Evolutionary conservation across 169 alveolate species (phyloP), one percentile per base, ranked within the genome.

Genomic region (Plasmodium coatneyi): DNA sequence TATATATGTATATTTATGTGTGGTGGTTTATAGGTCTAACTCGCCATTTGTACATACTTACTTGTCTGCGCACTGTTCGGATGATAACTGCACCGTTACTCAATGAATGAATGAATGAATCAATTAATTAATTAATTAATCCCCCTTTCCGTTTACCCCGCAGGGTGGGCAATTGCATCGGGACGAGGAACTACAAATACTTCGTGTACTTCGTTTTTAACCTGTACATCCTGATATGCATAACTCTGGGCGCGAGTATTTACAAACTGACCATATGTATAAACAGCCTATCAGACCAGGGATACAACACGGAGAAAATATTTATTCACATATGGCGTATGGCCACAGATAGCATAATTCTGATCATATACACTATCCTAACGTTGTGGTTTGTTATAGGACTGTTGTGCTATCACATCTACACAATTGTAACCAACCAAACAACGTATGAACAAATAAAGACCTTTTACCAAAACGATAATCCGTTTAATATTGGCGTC

Each of bases 101-200:
- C 56, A 10, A n/a, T n/a, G n/a, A n/a, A n/a, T n/a, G n/a, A n/a
- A n/a, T n/a, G n/a, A 32, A 32, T 3, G 5, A 32, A 3, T 32
- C 39, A 32, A 3, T 32, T 32, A 1, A 32, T 32, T 3, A 32
- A 32, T 32, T 3, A 32, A 1, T 5, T 14, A 1, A 12, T 22
- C 52, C 46, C 34, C 25, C 72, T 34, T 16, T 19, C 7, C 7
- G 25, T 43, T 43, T 52, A 54, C 7, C 70, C 12, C 66, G 14
- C 34, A 89, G 94, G 94, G 95, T 98, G 25, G 98, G 99, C 22
- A 96, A 96, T 34, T 98, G 99, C 89, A 96, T 97, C 5, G 99
- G 98, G n/a, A 96, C 96, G 81, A 95, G 98, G 92, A 98, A 98
- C 92, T 97, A 98, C 94, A 93, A 94, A 93, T 92, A 78, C 84